These are phyloP conservation scores for Penicillium expansum DNA, from an alignment of 2,329 filamentous ascomycete genomes.

Conservation along the genomic window DNA sequence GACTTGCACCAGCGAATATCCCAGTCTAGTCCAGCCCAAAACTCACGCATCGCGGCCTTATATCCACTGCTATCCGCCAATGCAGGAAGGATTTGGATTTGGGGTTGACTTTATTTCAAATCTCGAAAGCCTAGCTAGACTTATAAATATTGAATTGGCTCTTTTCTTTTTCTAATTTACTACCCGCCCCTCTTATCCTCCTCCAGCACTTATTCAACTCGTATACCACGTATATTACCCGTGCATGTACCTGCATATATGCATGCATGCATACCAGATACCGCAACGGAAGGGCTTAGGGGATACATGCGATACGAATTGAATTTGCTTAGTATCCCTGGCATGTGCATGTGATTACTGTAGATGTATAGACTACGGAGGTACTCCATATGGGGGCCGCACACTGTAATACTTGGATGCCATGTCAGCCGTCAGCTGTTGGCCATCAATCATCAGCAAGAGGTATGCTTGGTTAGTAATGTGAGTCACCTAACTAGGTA, in stretches of 20 bases:
- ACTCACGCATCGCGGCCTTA: neutral
- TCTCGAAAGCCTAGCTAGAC: neutral
- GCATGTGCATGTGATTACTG: constrained; percentile 2
- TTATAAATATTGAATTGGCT: neutral
- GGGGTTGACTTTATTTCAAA: neutral
- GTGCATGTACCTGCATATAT: constrained; percentile 23
- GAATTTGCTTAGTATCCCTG: neutral
- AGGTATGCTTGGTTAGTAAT: neutral
- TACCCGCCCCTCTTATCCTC: too few relatives aligned
- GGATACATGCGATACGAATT: neutral
- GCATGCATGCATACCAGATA: constrained; percentile 15
- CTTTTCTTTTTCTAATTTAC: neutral
- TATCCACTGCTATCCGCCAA: neutral
- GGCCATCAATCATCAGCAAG: neutral
- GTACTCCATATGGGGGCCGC: neutral
- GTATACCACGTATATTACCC: constrained; percentile 6
- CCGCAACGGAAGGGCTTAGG: neutral
- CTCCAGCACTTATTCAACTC: neutral
- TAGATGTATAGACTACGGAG: neutral
- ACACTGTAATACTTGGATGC: neutral
- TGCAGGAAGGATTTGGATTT: neutral
- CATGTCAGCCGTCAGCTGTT: neutral
- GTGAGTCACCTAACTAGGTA: neutral
- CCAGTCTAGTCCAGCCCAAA: neutral
- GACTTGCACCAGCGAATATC: neutral